Base-by-base conservation (phyloP, 768 basidiomycete species). In the Suillus placidus region DNA sequence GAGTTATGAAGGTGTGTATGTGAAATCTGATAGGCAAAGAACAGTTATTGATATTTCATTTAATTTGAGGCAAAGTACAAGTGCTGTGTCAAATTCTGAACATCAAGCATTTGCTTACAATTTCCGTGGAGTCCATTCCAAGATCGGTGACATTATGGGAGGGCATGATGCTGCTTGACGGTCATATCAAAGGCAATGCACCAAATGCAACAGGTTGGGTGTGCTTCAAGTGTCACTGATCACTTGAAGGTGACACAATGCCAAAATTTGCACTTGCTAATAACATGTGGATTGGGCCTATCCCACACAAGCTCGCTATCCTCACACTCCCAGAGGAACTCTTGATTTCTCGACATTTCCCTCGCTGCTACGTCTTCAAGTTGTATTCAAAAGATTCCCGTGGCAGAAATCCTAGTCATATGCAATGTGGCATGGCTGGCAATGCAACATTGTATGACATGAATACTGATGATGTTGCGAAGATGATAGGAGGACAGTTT, bases 211-310 rank as follows among this genome's bases (percentile, higher is more conserved):
- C 12, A 23, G 47, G n/a, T 1, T 49, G 47, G 47, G 4, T 49
- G 0, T 49, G 47, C 2, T 23, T 0, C 2, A 12, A 49, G 4
- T 49, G 47, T 49, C 5, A 5, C 0, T 1, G 3, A 23, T 23
- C 47, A 23, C 47, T 49, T 1, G n/a, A 6, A 6, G 12, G 0
- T 1, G 6, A 49, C 2, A 23, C 47, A 23, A 49, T 49, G 47
- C 47, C 47, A 1, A 49, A 42, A 8, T 63, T 76, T 2, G 64
- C 76, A 0, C 72, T 84, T 0, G 78, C 77, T 1, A 83, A 84
- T 63, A 64, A 71, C 7, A 70, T 82, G 70, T 83, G 82, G 81
- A 69, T 83, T 26, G 80, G 81, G 0, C 49, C 69, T 0, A 58
- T 77, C 7, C 82, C 80, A 0, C 43, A 30, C 0, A 62, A 75